Evolutionary conservation across 164 flowering plant species (phyloP).

Genomic region (Cinnamomum chago): DNA sequence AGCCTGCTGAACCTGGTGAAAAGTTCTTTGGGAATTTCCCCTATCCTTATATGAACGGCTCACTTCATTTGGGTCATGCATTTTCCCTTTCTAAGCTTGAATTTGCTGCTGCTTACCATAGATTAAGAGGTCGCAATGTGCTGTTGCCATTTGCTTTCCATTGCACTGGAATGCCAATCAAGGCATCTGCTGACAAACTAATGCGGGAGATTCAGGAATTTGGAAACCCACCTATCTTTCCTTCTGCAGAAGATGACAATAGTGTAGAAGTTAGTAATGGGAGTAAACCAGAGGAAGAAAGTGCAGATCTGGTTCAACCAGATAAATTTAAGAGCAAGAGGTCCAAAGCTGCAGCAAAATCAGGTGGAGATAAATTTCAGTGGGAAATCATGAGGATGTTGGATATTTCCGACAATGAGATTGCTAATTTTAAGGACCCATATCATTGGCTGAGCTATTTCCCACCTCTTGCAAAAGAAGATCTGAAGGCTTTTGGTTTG

Average conservation of each 20-base stretch:
- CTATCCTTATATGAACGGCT: slow-evolving; percentile 92
- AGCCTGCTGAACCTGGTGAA: slow-evolving; percentile 53
- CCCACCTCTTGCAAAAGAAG: slow-evolving; percentile 79
- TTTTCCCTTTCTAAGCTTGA: slow-evolving; percentile 90
- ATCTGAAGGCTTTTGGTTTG: slow-evolving; percentile 78
- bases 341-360: slow-evolving; percentile 61
- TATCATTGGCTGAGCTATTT: slow-evolving; percentile 67
- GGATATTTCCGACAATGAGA: slow-evolving; percentile 70
- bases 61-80: slow-evolving; percentile 85
- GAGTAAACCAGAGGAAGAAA: slow-evolving; percentile 27
- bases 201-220: slow-evolving; percentile 46
- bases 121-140: slow-evolving; percentile 80
- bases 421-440: slow-evolving; percentile 64
- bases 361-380: slow-evolving; percentile 45
- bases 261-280: slow-evolving; percentile 2
- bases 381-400: slow-evolving; percentile 81
- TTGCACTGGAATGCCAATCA: slow-evolving; percentile 95
- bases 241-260: slow-evolving; percentile 34
- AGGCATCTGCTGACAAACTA: slow-evolving; percentile 91
- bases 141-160: slow-evolving; percentile 87
- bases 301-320: slow-evolving; percentile 27
- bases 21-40: slow-evolving; percentile 94
- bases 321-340: slow-evolving; percentile 66
- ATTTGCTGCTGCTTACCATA: slow-evolving; percentile 83
- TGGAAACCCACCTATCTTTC: slow-evolving; percentile 66